Conservation (phyloP, 1,284 basidiomycete genomes). For the Rhodotorula sp. region DNA sequence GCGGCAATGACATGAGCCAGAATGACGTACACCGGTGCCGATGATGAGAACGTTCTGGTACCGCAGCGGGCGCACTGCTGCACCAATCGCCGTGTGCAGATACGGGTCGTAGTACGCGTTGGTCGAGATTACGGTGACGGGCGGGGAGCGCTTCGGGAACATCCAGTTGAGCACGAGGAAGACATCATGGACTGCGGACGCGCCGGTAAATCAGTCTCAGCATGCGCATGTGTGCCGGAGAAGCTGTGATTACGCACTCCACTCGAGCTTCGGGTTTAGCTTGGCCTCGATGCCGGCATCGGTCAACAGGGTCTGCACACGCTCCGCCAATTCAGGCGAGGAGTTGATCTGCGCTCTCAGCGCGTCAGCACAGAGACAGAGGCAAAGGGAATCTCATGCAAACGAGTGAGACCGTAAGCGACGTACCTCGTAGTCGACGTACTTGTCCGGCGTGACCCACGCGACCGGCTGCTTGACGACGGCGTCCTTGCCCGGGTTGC, state of each 20-base stretch:
- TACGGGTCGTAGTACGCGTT: constrained; percentile 41
- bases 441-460: constrained; percentile 42
- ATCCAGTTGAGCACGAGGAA: constrained; percentile 45
- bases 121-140: constrained; percentile 41
- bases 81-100: constrained; percentile 37
- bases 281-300: constrained; percentile 42
- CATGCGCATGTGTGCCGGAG: not conserved
- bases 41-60: constrained; percentile 40
- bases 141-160: constrained; percentile 40
- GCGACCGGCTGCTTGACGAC: constrained; percentile 43
- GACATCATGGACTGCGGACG: constrained; percentile 41
- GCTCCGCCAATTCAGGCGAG: constrained; percentile 32
- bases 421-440: constrained; percentile 38
- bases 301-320: constrained; percentile 27
- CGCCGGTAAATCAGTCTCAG: not conserved
- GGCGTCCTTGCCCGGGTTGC: constrained; percentile 30
- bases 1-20: not conserved
- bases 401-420: too few relatives aligned
- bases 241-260: constrained; percentile 9
- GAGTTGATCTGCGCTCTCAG: constrained; percentile 26
- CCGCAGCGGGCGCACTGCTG: constrained; percentile 39
- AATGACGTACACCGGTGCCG: constrained; percentile 36
- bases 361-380: not conserved
- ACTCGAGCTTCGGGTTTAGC: constrained; percentile 39
- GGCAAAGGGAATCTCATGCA: too few relatives aligned